phyloP scores from a whole-genome alignment of 225 moss, liverwort and hornwort species.

The Takakia lepidozioides region DNA sequence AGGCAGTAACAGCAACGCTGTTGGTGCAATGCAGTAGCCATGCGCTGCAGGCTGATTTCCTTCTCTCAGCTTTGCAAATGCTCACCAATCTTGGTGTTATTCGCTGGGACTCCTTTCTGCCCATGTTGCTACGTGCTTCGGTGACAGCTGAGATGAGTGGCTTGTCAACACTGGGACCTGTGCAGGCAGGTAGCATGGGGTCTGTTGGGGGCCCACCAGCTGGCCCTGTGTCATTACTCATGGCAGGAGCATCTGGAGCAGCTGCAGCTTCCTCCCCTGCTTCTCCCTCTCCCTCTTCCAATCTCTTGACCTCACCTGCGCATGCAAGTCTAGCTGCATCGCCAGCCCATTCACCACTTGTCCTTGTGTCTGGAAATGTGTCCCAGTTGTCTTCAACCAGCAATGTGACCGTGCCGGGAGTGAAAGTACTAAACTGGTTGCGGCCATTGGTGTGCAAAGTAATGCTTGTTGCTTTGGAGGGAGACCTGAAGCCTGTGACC shows the following conservation, averaged over 20 bases:
- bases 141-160: conserved; percentile 61
- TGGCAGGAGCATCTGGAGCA: conserved; percentile 38
- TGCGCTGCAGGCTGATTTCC: conserved; percentile 78
- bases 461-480: conserved; percentile 58
- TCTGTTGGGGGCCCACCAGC: conserved; percentile 38
- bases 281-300: conserved; percentile 58
- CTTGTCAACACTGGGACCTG: conserved; percentile 21
- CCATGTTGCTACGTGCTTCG: conserved; percentile 61
- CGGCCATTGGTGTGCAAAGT: conserved; percentile 86
- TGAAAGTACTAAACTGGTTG: conserved; percentile 65
- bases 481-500: conserved; percentile 75
- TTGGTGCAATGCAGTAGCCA: conserved; percentile 84
- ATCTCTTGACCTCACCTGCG: conserved; percentile 53
- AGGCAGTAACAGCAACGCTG: conserved; percentile 57
- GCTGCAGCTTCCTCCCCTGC: conserved; percentile 34
- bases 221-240: conserved; percentile 45
- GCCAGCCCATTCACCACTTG: conserved; percentile 70
- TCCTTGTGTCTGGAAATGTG: conserved; percentile 40
- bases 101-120: conserved; percentile 88
- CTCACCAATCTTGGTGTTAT: conserved; percentile 61
- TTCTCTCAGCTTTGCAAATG: conserved; percentile 61
- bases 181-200: conserved; percentile 37
- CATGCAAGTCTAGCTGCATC: conserved; percentile 53
- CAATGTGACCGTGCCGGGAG: conserved; percentile 36
- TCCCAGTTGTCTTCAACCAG: conserved; percentile 40